These are phyloP conservation scores for Nasturtium officinale DNA, from an alignment of 345 rosid species.

Conservation along the genomic window DNA sequence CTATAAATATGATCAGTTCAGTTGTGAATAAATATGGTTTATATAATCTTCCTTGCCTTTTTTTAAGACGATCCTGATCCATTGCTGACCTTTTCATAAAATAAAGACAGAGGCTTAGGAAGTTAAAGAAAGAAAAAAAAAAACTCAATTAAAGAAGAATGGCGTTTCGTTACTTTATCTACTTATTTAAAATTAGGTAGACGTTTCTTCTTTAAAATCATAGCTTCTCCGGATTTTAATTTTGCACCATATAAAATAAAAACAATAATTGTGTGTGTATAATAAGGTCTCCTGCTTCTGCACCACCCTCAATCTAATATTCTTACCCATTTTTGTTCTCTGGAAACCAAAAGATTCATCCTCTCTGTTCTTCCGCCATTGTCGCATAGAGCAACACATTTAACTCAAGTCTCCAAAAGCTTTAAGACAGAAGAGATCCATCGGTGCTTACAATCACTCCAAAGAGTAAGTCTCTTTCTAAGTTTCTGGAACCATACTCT, in stretches of 20 bases:
- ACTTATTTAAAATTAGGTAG: slow-evolving; percentile 31
- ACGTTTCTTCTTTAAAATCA: slow-evolving; percentile 40
- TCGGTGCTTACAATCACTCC: not conserved
- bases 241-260: slow-evolving; percentile 32
- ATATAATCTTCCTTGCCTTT: slow-evolving; percentile 6
- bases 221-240: slow-evolving; percentile 41
- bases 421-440: slow-evolving; percentile 25
- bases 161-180: slow-evolving; percentile 39
- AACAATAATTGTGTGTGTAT: slow-evolving; percentile 22
- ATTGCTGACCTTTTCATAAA: slow-evolving; percentile 39
- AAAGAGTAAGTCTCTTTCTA: slow-evolving; percentile 16
- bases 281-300: slow-evolving; percentile 42
- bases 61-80: slow-evolving; percentile 11
- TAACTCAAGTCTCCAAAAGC: not conserved
- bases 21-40: not conserved
- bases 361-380: slow-evolving; percentile 23
- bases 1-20: not conserved
- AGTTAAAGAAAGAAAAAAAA: not conserved
- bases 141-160: not conserved
- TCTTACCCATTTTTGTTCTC: slow-evolving; percentile 34
- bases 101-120: slow-evolving; percentile 13
- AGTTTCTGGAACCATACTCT: slow-evolving; percentile 7
- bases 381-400: slow-evolving; percentile 2
- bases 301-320: slow-evolving; percentile 39
- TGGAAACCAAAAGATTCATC: not conserved